A percentile compares a stretch with the other conserved stretches of the same genome.
Evolutionary conservation across 1,284 basidiomycete species (phyloP).

Genomic region (Fereydounia khargensis): DNA sequence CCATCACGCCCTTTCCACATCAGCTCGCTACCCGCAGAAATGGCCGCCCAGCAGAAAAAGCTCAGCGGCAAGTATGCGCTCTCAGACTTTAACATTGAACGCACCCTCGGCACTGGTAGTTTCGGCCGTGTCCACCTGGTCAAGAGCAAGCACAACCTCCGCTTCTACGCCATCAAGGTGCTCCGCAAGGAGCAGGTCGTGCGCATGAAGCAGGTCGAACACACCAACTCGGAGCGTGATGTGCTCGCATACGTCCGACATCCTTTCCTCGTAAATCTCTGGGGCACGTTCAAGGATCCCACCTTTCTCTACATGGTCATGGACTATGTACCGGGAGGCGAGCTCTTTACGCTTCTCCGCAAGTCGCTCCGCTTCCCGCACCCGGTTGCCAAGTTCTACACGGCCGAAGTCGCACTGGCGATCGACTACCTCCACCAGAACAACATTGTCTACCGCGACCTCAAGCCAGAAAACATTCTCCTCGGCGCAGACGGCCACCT

Average conservation of each 20-base stretch:
- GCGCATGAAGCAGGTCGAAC: slow-evolving; percentile 92
- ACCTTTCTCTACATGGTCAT: slow-evolving; percentile 98
- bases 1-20: too few species aligned
- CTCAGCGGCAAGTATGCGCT: slow-evolving; percentile 53
- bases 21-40: slow-evolving; percentile 28
- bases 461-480: slow-evolving; percentile 96
- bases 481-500: slow-evolving; percentile 92
- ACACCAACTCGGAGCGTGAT: slow-evolving; percentile 91
- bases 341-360: slow-evolving; percentile 69
- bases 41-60: slow-evolving; percentile 39
- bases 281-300: slow-evolving; percentile 94
- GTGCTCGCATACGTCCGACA: slow-evolving; percentile 88
- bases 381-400: slow-evolving; percentile 98
- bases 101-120: slow-evolving; percentile 53
- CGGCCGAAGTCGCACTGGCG: slow-evolving; percentile 92
- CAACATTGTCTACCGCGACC: slow-evolving; percentile 93
- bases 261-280: slow-evolving; percentile 95
- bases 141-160: slow-evolving; percentile 46
- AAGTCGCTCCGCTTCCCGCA: slow-evolving; percentile 83
- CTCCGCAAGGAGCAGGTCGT: slow-evolving; percentile 74
- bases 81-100: slow-evolving; percentile 47
- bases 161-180: slow-evolving; percentile 57
- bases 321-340: slow-evolving; percentile 98
- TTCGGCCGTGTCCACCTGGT: slow-evolving; percentile 56
- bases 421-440: slow-evolving; percentile 86